Evolutionary conservation across 176 grass and related monocot species (phyloP).

Genomic region (Cenchrus fungigraminus): DNA sequence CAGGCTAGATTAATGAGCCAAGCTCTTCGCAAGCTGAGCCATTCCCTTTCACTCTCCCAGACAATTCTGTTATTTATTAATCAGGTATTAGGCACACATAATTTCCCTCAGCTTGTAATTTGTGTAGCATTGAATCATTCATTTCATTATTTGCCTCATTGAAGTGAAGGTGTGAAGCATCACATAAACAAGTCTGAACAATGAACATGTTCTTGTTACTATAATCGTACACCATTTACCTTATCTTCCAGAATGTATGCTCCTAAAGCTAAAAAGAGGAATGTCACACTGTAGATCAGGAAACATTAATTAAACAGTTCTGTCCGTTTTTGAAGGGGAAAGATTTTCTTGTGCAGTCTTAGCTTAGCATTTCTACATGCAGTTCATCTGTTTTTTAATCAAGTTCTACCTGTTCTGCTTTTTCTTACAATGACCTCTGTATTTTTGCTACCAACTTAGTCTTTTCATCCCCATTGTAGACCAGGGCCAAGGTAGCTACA

Average conservation of each 20-base stretch:
- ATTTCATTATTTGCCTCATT: conserved; percentile 15
- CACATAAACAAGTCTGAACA: not conserved
- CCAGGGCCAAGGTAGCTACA: conserved; percentile 77
- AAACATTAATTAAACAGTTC: not conserved
- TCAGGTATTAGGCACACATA: conserved; percentile 57
- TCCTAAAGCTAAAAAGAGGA: conserved; percentile 14
- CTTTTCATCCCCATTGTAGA: conserved; percentile 45
- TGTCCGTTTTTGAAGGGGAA: not conserved
- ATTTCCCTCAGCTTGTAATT: not conserved
- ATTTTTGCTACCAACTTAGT: not conserved
- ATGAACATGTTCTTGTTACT: not conserved
- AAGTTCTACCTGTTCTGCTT: not conserved
- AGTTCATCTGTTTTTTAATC: not conserved
- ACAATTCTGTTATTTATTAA: conserved; percentile 95
- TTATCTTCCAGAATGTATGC: not conserved
- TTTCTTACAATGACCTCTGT: not conserved
- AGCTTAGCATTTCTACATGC: conserved; percentile 6
- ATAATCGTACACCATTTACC: not conserved
- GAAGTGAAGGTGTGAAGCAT: not conserved
- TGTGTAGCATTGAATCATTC: not conserved
- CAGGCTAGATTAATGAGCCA: conserved; percentile 98
- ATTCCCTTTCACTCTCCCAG: conserved; percentile 83
- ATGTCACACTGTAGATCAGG: not conserved
- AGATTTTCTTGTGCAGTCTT: not conserved
- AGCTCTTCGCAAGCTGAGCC: conserved; percentile 95